Base-by-base conservation (phyloP, 2,329 filamentous ascomycete genomes). In the Uncinocarpus reesii region DNA sequence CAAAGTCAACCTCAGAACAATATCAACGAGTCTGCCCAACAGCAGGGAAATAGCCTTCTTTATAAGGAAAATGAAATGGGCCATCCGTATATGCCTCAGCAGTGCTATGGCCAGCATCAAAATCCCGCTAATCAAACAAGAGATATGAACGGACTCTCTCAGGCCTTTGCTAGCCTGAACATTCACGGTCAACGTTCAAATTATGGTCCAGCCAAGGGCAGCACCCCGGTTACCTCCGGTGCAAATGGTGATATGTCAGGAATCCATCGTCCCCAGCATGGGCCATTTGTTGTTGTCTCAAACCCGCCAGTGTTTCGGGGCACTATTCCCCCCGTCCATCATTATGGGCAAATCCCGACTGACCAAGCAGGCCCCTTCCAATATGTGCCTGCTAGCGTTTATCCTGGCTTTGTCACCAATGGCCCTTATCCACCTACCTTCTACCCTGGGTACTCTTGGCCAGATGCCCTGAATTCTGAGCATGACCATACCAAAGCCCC, bases 301-400 rank as follows among this genome's bases (percentile, higher is more conserved):
- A 66, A 61, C 47, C 60, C 60, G 7, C 42, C 57, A 11, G 55
- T 67, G 42, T 62, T 65, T 26, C 37, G 26, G 16, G 57, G 58
- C 52, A 58, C 60, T 16, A 48, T 66, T 35, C 56, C 60, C 41
- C 58, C 55, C 42, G 50, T 58, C 26, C 46, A 60, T 23, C 57
- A 60, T 4, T 66, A 60, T 52, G 53, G 58, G 16, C 57, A 63
- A 20, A 49, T 55, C 38, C 51, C 60, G 31, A 48, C 62, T 40
- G 65, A 65, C 28, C 63, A 65, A 49, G 48, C 61, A 47, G 56
- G 55, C 26, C 60, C 49, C 40, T 53, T 62, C 34, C 64, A 63
- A 6, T 71, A 70, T 55, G 29, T 67, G 16, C 57, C 63, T 4
- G 56, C 59, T 32, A 58, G 58, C 31, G 57, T 70, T 43, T 70